Conservation (phyloP, 2,329 filamentous ascomycete genomes). For the Lecanicillium sp. region DNA sequence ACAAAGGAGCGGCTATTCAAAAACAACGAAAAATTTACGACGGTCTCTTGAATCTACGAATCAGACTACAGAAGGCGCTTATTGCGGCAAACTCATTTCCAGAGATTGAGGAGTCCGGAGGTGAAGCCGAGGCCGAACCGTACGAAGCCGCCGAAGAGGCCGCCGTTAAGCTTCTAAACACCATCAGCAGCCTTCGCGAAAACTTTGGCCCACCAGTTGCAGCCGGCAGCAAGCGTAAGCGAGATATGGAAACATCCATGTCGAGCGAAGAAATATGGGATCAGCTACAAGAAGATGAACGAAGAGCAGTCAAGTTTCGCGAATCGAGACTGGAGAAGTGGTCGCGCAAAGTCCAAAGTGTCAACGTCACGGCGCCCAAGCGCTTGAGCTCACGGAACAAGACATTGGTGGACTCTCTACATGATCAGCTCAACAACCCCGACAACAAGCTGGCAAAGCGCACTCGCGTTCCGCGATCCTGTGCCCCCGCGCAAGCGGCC, state of each 20-base stretch:
- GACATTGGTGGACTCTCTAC: constrained; percentile 55
- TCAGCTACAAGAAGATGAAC: constrained; percentile 59
- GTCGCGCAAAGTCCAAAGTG: constrained; percentile 60
- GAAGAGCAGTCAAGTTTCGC: constrained; percentile 49
- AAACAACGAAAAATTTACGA: constrained; percentile 82
- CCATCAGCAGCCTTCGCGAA: constrained; percentile 61
- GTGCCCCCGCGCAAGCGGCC: constrained; percentile 61
- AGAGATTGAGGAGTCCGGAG: constrained; percentile 29
- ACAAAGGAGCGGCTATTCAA: constrained; percentile 81
- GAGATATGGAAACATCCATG: constrained; percentile 42
- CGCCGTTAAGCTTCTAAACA: constrained; percentile 76
- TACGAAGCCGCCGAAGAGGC: constrained; percentile 77
- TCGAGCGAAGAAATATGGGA: constrained; percentile 63
- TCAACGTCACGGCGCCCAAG: constrained; percentile 27
- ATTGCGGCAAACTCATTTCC: constrained; percentile 71
- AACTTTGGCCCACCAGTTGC: constrained; percentile 45
- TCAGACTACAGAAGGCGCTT: constrained; percentile 86
- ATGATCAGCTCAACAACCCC: constrained; percentile 57
- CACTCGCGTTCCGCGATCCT: constrained; percentile 65
- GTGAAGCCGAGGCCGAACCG: constrained; percentile 35
- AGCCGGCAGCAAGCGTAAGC: constrained; percentile 54
- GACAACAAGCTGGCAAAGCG: constrained; percentile 58
- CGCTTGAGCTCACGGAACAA: constrained; percentile 22
- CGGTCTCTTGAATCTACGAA: constrained; percentile 78
- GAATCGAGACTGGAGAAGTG: constrained; percentile 78